phyloP scores from a whole-genome alignment of 2,329 filamentous ascomycete species.

The Elsinoe australis region DNA sequence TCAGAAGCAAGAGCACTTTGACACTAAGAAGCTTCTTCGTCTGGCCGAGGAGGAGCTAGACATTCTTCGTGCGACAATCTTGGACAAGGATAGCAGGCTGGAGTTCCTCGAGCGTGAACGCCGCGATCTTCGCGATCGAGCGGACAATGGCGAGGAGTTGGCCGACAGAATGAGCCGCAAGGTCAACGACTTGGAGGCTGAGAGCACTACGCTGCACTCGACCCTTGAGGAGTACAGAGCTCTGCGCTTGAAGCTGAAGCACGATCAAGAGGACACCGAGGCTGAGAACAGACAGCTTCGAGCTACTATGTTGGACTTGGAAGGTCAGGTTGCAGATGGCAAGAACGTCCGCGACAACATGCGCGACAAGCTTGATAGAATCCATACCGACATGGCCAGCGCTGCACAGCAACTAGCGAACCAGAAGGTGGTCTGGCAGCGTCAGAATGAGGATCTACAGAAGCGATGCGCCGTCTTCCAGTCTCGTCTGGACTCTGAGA shows the following conservation, averaged over 20 bases:
- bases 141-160: conserved; percentile 31
- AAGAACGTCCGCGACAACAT: conserved; percentile 76
- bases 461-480: conserved; percentile 49
- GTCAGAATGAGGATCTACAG: conserved; percentile 54
- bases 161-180: conserved; percentile 23
- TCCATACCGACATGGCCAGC: conserved; percentile 79
- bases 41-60: conserved; percentile 44
- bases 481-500: conserved; percentile 43
- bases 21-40: conserved; percentile 38
- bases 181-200: conserved; percentile 42
- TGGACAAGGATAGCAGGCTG: conserved; percentile 38
- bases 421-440: conserved; percentile 71
- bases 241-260: conserved; percentile 52
- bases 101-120: conserved; percentile 38
- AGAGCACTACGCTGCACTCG: conserved; percentile 54
- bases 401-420: conserved; percentile 72
- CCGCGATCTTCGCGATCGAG: conserved; percentile 33
- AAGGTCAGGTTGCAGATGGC: conserved; percentile 76
- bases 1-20: conserved; percentile 24
- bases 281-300: conserved; percentile 65
- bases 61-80: conserved; percentile 37
- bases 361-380: conserved; percentile 71
- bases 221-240: conserved; percentile 58
- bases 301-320: conserved; percentile 64
- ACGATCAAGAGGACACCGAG: conserved; percentile 50